These are phyloP conservation scores for Chrysoporthe cubensis DNA, from an alignment of 2,329 filamentous ascomycete species.

Conservation along the genomic window DNA sequence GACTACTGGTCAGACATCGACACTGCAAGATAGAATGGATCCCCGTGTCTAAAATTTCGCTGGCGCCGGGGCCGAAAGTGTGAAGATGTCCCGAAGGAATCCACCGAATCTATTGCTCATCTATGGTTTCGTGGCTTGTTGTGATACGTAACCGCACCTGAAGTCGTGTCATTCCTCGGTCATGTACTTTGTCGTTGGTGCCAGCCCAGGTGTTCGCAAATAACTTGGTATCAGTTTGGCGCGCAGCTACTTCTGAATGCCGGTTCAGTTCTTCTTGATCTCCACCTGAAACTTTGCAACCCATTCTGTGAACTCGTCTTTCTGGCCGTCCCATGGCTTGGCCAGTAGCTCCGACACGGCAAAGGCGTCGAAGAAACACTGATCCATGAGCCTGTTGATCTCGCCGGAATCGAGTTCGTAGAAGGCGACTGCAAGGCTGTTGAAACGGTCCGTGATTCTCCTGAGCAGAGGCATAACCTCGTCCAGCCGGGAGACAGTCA, in stretches of 20 bases:
- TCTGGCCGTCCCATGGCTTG: conserved; percentile 63
- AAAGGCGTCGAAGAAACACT: conserved; percentile 64
- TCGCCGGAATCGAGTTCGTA: conserved; percentile 68
- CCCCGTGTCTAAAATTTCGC: too few relatives aligned
- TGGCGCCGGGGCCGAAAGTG: not conserved
- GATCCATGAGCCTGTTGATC: conserved; percentile 62
- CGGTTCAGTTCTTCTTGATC: conserved; percentile 48
- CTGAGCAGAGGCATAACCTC: conserved; percentile 59
- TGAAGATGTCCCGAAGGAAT: not conserved
- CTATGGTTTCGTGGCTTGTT: not conserved
- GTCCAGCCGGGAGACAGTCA: conserved; percentile 54
- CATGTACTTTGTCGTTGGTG: too few relatives aligned
- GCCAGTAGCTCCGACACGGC: conserved; percentile 58
- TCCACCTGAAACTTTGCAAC: conserved; percentile 60
- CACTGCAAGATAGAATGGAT: too few relatives aligned
- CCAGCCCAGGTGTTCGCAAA: not conserved
- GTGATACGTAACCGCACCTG: not conserved
- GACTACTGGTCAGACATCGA: too few relatives aligned
- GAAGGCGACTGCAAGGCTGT: conserved; percentile 72
- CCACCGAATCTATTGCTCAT: not conserved
- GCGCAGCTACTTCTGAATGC: not conserved
- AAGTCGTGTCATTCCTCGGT: not conserved
- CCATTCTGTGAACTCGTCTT: conserved; percentile 82
- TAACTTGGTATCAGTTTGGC: not conserved
- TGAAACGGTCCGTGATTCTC: conserved; percentile 67